Base-by-base conservation (phyloP, 768 basidiomycete genomes). In the Porphyrellus cyaneotinctus region DNA sequence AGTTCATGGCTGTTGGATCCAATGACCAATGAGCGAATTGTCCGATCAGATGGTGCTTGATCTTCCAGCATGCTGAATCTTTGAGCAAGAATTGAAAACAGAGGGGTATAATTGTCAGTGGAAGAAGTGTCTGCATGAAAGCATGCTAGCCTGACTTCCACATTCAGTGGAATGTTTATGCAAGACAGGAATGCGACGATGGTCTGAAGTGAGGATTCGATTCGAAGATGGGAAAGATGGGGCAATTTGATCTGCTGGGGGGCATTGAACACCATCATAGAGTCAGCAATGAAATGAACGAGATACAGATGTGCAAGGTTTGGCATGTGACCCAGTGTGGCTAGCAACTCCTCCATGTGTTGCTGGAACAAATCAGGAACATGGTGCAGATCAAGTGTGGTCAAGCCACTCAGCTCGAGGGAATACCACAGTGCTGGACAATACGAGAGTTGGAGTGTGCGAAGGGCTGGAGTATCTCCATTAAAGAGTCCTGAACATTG, bases 311-410 rank as follows among this genome's bases (percentile, higher is more conserved):
- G 53, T 46, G 64, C 65, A 2, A 77, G 60, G 32, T 51, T 17
- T 6, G 69, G 71, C 70, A 73, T 73, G 30, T 61, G 53, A n/a
- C 59, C 43, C 5, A 78, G 66, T 8, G 63, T 63, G 18, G 62
- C 50, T 8, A 73, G 43, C 12, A 79, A 56, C 37, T 72, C 65
- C 6, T 45, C 49, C 18, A 63, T 61, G 15, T 64, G 54, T 1
- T 71, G 72, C 15, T 66, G 65, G 15, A 60, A 49, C 15, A 43
- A 28, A 7, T 11, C 18, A 28, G 66, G 48, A 6, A 70, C 45
- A 45, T 63, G 28, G n/a, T 62, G 53, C 2, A 78, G 57, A 33
- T 62, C 64, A 23, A 79, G 65, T 43, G 65, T 64, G 3, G 67
- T 70, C 14, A 79, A 70, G 38, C 64, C 60, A 36, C 43, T 49